Conservation (phyloP, 2,329 filamentous ascomycete species). For the Beauveria caledonica region DNA sequence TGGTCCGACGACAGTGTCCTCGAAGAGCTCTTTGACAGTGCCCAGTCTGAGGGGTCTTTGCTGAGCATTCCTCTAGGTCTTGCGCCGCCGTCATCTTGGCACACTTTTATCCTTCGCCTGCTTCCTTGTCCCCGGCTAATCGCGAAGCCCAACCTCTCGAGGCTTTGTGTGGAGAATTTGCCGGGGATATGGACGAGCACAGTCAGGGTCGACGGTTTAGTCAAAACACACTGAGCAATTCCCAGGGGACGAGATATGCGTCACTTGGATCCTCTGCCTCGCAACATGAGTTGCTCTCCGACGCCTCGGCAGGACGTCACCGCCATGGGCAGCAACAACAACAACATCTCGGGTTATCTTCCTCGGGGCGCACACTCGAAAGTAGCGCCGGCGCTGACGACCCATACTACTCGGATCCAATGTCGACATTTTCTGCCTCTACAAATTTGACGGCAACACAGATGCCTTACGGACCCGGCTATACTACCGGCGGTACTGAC, state of each 20-base stretch:
- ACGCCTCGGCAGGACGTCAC: conserved; percentile 34
- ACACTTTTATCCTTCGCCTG: conserved; percentile 5
- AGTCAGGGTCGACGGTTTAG: conserved; percentile 1
- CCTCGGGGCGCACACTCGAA: conserved; percentile 43
- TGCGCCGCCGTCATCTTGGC: background rate
- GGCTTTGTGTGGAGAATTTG: conserved; percentile 1
- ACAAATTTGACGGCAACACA: conserved; percentile 47
- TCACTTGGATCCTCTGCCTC: conserved; percentile 37
- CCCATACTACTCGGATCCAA: conserved; percentile 50
- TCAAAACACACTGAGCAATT: background rate
- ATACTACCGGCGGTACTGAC: conserved; percentile 42
- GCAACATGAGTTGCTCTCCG: conserved; percentile 29
- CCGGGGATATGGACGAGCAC: conserved; percentile 11
- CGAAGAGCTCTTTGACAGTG: background rate
- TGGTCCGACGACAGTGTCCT: background rate
- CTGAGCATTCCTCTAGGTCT: conserved; percentile 44
- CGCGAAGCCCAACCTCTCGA: conserved; percentile 1
- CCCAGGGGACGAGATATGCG: conserved; percentile 38
- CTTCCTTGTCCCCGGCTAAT: conserved; percentile 10
- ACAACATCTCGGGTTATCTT: conserved; percentile 34
- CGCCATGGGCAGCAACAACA: conserved; percentile 32
- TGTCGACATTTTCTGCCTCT: conserved; percentile 40
- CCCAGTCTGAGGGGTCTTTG: conserved; percentile 27
- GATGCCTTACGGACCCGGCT: conserved; percentile 56
- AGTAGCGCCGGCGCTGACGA: conserved; percentile 46